Evolutionary conservation across 345 rosid species (phyloP).

Genomic region (Erucastrum elatum): DNA sequence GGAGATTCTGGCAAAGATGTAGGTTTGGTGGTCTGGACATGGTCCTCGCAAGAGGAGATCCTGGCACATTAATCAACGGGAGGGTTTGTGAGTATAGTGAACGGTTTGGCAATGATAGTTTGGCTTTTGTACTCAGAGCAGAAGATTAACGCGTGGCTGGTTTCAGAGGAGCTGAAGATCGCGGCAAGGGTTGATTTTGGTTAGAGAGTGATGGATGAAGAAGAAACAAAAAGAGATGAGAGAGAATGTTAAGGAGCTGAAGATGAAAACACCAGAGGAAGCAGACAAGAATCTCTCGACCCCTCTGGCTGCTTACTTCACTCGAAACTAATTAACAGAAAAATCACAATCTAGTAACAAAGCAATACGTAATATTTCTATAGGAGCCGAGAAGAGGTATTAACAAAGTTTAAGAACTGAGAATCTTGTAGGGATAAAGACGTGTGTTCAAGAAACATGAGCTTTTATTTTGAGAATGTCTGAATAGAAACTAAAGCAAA

Average conservation of each 20-base stretch:
- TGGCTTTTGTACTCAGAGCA: constrained; percentile 69
- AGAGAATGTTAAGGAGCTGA: constrained; percentile 35
- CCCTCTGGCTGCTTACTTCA: background rate
- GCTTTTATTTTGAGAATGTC: background rate
- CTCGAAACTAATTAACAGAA: background rate
- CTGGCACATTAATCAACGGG: constrained; percentile 46
- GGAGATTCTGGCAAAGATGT: constrained; percentile 9
- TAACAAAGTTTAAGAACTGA: background rate
- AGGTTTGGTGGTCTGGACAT: constrained; percentile 44
- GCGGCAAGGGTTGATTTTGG: constrained; percentile 34
- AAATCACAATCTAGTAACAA: background rate
- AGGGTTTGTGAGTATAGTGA: constrained; percentile 49
- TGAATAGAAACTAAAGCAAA: constrained; percentile 18
- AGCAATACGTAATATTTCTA: background rate
- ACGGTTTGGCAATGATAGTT: constrained; percentile 57
- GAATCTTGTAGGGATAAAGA: background rate
- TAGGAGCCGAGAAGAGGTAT: background rate
- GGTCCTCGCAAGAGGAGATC: constrained; percentile 57
- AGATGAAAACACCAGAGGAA: constrained; percentile 39
- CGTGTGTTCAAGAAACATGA: constrained; percentile 17
- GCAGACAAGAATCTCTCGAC: constrained; percentile 27
- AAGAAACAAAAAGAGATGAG: constrained; percentile 38
- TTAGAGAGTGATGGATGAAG: constrained; percentile 45
- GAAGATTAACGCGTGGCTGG: constrained; percentile 51
- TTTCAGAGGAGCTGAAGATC: constrained; percentile 46